Conservation (phyloP, 1,284 basidiomycete genomes). For the Boletus chippewaensis region DNA sequence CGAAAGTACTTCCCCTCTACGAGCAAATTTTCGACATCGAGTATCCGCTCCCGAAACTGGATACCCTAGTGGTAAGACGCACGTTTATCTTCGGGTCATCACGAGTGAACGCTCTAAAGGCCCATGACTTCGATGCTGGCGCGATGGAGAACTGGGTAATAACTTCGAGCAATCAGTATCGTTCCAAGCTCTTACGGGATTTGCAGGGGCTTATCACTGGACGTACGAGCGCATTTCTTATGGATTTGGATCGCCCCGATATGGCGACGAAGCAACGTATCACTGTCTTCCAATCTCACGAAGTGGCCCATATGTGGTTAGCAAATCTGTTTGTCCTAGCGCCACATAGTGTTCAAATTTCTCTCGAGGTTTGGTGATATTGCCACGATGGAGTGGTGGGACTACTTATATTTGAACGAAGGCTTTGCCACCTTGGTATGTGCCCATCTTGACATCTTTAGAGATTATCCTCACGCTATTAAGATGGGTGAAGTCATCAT, state of each 20-base stretch:
- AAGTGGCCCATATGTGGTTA: slow-evolving; percentile 80
- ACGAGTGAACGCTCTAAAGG: slow-evolving; percentile 34
- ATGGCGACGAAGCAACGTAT: slow-evolving; percentile 76
- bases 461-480: slow-evolving; percentile 4
- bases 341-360: slow-evolving; percentile 3
- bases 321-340: slow-evolving; percentile 7
- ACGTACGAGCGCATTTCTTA: slow-evolving; percentile 75
- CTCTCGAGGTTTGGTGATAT: slow-evolving; percentile 76
- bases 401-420: slow-evolving; percentile 83
- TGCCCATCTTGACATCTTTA: slow-evolving; percentile 6
- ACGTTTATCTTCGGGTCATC: neutral
- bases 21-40: slow-evolving; percentile 89
- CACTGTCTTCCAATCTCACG: slow-evolving; percentile 76
- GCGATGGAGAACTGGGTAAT: slow-evolving; percentile 91
- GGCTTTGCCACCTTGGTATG: slow-evolving; percentile 81
- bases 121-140: slow-evolving; percentile 82
- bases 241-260: slow-evolving; percentile 75
- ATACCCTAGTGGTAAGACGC: slow-evolving; percentile 67
- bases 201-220: slow-evolving; percentile 82
- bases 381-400: slow-evolving; percentile 94
- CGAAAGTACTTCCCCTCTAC: slow-evolving; percentile 83
- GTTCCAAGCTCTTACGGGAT: neutral
- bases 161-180: neutral
- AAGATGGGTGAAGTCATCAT: slow-evolving; percentile 91
- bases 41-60: slow-evolving; percentile 90